These are phyloP conservation scores for Helotiales sp. DNA, from an alignment of 2,329 filamentous ascomycete species.

Conservation along the genomic window DNA sequence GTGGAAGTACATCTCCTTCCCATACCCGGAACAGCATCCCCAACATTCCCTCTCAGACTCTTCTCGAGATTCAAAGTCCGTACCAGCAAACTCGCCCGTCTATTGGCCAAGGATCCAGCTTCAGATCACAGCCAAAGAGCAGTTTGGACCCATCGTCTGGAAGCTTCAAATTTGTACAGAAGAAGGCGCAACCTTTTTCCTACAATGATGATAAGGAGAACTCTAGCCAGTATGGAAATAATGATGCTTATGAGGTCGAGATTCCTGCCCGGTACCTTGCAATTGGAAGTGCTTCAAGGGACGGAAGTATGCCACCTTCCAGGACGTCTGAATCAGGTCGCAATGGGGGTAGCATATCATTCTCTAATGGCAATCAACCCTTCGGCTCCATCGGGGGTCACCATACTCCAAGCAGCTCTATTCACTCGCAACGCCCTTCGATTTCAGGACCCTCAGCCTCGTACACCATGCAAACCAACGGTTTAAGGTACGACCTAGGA, in stretches of 20 bases:
- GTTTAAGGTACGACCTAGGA: constrained; percentile 40
- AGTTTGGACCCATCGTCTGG: constrained; percentile 53
- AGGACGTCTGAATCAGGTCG: constrained; percentile 55
- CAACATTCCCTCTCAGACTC: constrained; percentile 42
- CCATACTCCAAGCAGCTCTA: constrained; percentile 52
- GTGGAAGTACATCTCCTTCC: constrained; percentile 62
- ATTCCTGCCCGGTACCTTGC: constrained; percentile 47
- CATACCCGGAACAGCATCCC: constrained; percentile 56
- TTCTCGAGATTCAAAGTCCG: constrained; percentile 50
- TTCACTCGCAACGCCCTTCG: constrained; percentile 53
- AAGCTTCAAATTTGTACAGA: constrained; percentile 47
- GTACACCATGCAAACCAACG: constrained; percentile 53
- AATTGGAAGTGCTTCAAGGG: constrained; percentile 55
- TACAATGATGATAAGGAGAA: constrained; percentile 43
- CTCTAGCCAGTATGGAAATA: constrained; percentile 31
- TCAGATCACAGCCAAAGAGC: constrained; percentile 46
- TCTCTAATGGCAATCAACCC: constrained; percentile 30
- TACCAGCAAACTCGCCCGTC: constrained; percentile 50
- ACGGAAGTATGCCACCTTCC: constrained; percentile 60
- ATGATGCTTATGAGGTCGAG: constrained; percentile 38
- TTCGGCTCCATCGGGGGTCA: constrained; percentile 41
- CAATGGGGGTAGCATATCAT: constrained; percentile 32
- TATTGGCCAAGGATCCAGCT: constrained; percentile 49
- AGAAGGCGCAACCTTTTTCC: constrained; percentile 33
- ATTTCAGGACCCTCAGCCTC: constrained; percentile 53